phyloP scores from a whole-genome alignment of 768 basidiomycete species.

The Bullera alba region DNA sequence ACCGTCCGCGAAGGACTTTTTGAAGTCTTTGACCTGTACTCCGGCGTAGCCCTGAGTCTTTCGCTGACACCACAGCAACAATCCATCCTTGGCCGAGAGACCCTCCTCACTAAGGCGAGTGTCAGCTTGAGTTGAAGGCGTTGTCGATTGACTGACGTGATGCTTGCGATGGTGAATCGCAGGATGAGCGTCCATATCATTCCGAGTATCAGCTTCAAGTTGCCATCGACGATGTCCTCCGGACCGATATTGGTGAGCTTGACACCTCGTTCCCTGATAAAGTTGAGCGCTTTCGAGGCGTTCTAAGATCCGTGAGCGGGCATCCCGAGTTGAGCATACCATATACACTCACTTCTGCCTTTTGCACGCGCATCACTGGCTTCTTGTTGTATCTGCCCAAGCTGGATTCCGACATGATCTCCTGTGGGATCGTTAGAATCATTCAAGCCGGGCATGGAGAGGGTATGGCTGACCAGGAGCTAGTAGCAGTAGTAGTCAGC shows the following conservation, averaged over 20 bases:
- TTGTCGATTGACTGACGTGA: conserved; percentile 62
- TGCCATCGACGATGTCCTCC: conserved; percentile 99
- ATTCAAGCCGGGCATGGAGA: background rate
- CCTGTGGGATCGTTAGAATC: conserved; percentile 51
- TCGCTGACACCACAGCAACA: conserved; percentile 95
- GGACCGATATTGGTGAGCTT: conserved; percentile 94
- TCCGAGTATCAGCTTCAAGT: conserved; percentile 89
- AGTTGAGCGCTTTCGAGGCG: conserved; percentile 90
- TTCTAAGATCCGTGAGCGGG: conserved; percentile 50
- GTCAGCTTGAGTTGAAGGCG: too few relatives aligned
- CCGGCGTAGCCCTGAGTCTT: conserved; percentile 83
- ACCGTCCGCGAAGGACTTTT: conserved; percentile 86
- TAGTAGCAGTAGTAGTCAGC: background rate
- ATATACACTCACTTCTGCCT: conserved; percentile 58
- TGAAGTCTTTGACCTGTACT: conserved; percentile 90
- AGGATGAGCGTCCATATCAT: conserved; percentile 93
- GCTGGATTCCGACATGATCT: conserved; percentile 87
- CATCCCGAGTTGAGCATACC: background rate
- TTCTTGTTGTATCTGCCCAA: conserved; percentile 88
- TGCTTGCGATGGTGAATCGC: conserved; percentile 95
- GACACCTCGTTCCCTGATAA: conserved; percentile 86
- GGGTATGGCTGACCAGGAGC: conserved; percentile 6
- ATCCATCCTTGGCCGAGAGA: conserved; percentile 94
- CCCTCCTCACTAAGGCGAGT: conserved; percentile 73
- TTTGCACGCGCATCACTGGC: conserved; percentile 88